Evolutionary conservation across 1,139 yeast genomes (phyloP).

Genomic region (Nadsonia starkeyi-henricii): DNA sequence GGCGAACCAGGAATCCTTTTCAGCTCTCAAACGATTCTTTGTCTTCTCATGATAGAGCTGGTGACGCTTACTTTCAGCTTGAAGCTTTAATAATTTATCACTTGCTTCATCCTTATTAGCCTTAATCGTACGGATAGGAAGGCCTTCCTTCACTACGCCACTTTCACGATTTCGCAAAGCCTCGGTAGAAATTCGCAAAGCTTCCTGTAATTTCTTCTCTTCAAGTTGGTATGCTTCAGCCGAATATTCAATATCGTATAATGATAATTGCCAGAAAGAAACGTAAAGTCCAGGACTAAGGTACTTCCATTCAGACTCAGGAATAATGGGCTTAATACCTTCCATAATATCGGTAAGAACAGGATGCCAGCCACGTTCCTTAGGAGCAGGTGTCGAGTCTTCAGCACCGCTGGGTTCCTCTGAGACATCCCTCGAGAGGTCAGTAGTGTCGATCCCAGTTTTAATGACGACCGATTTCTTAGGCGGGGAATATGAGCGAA

Average conservation of each 20-base stretch:
- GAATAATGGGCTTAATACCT: constrained; percentile 12
- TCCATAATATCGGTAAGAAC: constrained; percentile 16
- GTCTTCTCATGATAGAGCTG: constrained; percentile 23
- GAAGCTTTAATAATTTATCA: neutral
- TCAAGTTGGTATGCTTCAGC: constrained; percentile 39
- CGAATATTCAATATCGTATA: constrained; percentile 60
- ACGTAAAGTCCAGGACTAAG: constrained; percentile 37
- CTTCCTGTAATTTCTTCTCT: constrained; percentile 16
- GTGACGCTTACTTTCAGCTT: constrained; percentile 21
- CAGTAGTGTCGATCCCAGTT: neutral
- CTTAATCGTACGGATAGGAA: neutral
- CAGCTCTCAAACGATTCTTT: constrained; percentile 19
- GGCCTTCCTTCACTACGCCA: neutral
- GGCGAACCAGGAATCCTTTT: constrained; percentile 24
- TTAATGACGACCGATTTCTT: constrained; percentile 8
- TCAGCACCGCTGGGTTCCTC: constrained; percentile 6
- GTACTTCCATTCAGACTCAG: constrained; percentile 24
- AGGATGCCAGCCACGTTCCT: constrained; percentile 15
- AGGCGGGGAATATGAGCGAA: constrained; percentile 14
- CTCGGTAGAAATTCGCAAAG: neutral
- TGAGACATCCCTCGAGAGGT: neutral
- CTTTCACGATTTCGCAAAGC: neutral
- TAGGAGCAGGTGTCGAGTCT: constrained; percentile 2
- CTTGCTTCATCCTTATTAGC: neutral
- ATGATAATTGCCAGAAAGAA: constrained; percentile 60